A percentile compares a stretch with the other conserved stretches of the same genome.
Evolutionary conservation across 148 eudicot species (phyloP).

Genomic region (Rhododendron molle): DNA sequence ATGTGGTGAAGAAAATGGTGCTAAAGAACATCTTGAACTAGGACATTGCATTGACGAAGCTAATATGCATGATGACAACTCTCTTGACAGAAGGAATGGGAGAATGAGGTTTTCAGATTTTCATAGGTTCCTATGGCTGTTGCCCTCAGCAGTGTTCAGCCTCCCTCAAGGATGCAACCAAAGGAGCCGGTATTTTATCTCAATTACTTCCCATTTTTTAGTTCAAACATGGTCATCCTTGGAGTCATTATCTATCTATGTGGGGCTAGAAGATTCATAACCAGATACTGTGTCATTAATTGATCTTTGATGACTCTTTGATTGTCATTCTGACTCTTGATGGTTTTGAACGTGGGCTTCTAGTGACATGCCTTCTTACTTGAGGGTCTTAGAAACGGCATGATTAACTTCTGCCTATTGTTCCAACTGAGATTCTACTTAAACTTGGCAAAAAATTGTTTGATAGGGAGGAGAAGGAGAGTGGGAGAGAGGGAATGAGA

Average conservation of each 20-base stretch:
- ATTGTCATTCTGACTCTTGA: background rate
- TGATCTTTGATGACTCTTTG: background rate
- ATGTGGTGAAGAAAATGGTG: constrained; percentile 37
- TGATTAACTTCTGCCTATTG: no score
- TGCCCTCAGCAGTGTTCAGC: constrained; percentile 6
- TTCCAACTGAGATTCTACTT: no score
- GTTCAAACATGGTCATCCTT: background rate
- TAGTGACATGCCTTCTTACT: background rate
- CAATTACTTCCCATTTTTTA: background rate
- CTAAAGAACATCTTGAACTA: constrained; percentile 38
- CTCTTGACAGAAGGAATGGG: constrained; percentile 10
- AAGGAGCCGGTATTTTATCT: constrained; percentile 23
- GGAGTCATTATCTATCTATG: background rate
- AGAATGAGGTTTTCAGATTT: no score
- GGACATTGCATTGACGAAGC: constrained; percentile 24
- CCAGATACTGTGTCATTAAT: background rate
- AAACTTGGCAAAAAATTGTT: no score
- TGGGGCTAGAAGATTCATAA: background rate
- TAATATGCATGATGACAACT: constrained; percentile 19
- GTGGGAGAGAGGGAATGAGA: background rate
- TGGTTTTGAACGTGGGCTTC: background rate
- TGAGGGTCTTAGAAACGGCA: background rate
- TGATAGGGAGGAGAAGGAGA: background rate
- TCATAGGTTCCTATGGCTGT: background rate
- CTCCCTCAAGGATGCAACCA: constrained; percentile 8